Conservation (phyloP, 2,329 filamentous ascomycete genomes). For the Monosporascus sp. region DNA sequence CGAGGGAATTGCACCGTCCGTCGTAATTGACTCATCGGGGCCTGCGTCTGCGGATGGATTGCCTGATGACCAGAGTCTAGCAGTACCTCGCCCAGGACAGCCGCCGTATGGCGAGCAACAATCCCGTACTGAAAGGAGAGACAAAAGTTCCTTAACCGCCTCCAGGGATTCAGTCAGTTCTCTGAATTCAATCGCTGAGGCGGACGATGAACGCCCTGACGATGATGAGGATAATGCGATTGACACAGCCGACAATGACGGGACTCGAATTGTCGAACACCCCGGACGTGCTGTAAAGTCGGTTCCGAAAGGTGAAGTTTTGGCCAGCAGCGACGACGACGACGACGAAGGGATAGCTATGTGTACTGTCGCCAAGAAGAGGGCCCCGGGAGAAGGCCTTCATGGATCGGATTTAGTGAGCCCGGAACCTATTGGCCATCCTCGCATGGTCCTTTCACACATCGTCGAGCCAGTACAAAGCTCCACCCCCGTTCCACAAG, state of each 20-base stretch:
- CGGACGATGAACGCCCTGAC: constrained; percentile 11
- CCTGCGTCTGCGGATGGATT: constrained; percentile 1
- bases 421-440: neutral
- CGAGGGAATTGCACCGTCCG: constrained; percentile 11
- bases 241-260: neutral
- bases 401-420: neutral
- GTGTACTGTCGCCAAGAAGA: constrained; percentile 8
- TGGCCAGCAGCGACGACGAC: constrained; percentile 5
- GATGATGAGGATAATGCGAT: neutral
- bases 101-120: neutral
- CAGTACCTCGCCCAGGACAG: neutral
- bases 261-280: constrained; percentile 5
- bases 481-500: neutral
- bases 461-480: neutral
- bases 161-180: constrained; percentile 9
- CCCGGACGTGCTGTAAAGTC: constrained; percentile 11
- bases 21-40: constrained; percentile 6
- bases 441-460: neutral
- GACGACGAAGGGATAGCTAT: constrained; percentile 25
- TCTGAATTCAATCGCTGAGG: constrained; percentile 19
- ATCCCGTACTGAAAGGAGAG: neutral
- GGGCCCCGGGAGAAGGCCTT: neutral
- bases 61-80: neutral
- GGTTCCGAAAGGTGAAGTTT: constrained; percentile 3
- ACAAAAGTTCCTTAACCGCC: constrained; percentile 1